Base-by-base conservation (phyloP, 352 stramenopile species). In the Aphanomyces euteiches region DNA sequence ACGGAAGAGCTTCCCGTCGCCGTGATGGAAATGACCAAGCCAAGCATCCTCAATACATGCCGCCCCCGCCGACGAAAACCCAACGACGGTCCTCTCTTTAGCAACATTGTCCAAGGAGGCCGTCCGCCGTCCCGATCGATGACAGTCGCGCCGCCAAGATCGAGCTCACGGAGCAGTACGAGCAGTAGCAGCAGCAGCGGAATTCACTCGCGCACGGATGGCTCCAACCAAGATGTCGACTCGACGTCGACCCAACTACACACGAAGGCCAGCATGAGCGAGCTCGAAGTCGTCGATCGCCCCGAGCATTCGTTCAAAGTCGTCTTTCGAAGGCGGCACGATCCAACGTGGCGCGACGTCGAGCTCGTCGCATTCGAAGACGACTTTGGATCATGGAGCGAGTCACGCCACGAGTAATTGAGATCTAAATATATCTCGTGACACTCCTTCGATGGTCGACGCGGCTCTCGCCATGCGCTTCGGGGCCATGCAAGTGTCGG, bases 1-100 rank as follows among this genome's bases (percentile, higher is more conserved):
- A 39, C 54, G 5, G 34, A 61, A 7, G 17, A 61, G 37, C 34
- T 37, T 7, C 50, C 50, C 28, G 6, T 61, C 10, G 54, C 54
- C n/a, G 28, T 61, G 7, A 19, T 61, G 54, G 10, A 61, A 41
- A 61, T 61, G 54, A 61, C 54, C 19, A 61, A 61, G 37, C 54
- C 54, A 12, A 61, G 54, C n/a, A 39, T 61, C 7, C n/a, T 61
- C 6, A 61, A 61, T 40, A n/a, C 21, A 17, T 37, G 28, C 15
- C 7, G 17, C n/a, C 39, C 50, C 6, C 54, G 54, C 10, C 13
- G 28, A 5, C 7, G 54, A 7, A n/a, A 34, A 19, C 10, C 28
- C 7, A 37, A 61, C 54, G 54, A 61, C 28, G 15, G 6, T 12
- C 19, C 19, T 61, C 54, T 45, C 17, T 61, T 61, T 37, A 39